These are phyloP conservation scores for Taphrina confusa DNA, from an alignment of 1,139 yeast genomes.

Conservation along the genomic window DNA sequence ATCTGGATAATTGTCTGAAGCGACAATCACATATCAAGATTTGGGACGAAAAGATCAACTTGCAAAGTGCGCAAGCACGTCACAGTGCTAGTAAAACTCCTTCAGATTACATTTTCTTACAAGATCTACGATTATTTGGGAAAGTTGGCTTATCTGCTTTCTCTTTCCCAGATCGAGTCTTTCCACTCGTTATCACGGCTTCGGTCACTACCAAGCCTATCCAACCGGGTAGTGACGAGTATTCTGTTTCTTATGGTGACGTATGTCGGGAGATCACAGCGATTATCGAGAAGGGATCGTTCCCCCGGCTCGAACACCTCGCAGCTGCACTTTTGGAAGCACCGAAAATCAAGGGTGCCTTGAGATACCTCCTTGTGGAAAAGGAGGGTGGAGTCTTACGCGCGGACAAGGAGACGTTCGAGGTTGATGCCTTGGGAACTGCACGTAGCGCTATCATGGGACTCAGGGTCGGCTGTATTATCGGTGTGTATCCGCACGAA, in stretches of 20 bases:
- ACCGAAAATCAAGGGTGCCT: not conserved
- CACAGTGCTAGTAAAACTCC: not conserved
- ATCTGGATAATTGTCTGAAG: slow-evolving; percentile 9
- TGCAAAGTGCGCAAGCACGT: not conserved
- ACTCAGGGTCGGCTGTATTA: slow-evolving; percentile 11
- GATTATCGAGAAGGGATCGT: not conserved
- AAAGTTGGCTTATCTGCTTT: slow-evolving; percentile 29
- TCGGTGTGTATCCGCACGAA: slow-evolving; percentile 28
- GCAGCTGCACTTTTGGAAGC: not conserved
- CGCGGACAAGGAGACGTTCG: slow-evolving; percentile 11
- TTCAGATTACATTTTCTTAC: slow-evolving; percentile 16
- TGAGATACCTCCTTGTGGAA: not conserved
- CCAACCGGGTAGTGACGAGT: slow-evolving; percentile 5
- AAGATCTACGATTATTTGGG: not conserved
- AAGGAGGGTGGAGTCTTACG: slow-evolving; percentile 31
- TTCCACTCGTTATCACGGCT: slow-evolving; percentile 2
- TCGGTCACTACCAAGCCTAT: slow-evolving; percentile 9
- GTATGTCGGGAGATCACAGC: slow-evolving; percentile 11
- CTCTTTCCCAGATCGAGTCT: slow-evolving; percentile 6
- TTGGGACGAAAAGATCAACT: slow-evolving; percentile 1
- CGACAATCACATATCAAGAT: slow-evolving; percentile 7
- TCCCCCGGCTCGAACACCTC: not conserved
- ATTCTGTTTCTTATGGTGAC: slow-evolving; percentile 22
- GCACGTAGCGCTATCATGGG: slow-evolving; percentile 4
- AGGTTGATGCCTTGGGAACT: not conserved